phyloP scores from a whole-genome alignment of 345 rosid genomes.

The Eucalyptus marginata region DNA sequence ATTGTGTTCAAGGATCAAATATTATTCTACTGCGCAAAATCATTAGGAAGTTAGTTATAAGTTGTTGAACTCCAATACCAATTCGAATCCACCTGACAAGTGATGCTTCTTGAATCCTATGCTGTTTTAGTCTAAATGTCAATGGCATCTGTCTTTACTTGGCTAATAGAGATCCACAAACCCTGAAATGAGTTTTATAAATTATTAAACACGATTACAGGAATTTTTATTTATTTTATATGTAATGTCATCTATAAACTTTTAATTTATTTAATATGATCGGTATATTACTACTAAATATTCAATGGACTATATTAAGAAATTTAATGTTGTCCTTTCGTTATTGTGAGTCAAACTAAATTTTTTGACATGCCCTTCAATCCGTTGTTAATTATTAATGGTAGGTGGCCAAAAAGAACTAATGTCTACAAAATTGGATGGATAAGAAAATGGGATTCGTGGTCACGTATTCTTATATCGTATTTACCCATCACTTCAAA shows the following conservation, averaged over 20 bases:
- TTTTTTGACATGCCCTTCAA: neutral
- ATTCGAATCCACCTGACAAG: neutral
- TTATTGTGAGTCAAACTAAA: neutral
- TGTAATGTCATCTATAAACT: fast-evolving
- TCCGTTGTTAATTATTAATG: neutral
- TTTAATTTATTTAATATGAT: neutral
- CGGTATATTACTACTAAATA: too few species aligned
- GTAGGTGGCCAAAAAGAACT: neutral
- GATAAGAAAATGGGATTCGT: neutral
- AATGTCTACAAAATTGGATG: neutral
- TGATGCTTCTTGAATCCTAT: neutral
- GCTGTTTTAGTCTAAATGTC: neutral
- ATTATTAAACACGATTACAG: neutral
- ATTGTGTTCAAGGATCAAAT: neutral
- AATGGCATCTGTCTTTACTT: neutral
- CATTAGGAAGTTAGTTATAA: neutral
- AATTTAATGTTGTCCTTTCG: fast-evolving
- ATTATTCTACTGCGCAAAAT: neutral
- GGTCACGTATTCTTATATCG: neutral
- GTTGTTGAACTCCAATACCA: neutral
- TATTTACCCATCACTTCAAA: neutral
- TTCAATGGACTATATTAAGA: neutral
- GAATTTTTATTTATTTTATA: neutral
- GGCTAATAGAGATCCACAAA: neutral
- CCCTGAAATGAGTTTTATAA: neutral